These are phyloP conservation scores for Yamadazyma spencermartinsiae DNA, from an alignment of 1,139 yeast genomes.

Conservation along the genomic window DNA sequence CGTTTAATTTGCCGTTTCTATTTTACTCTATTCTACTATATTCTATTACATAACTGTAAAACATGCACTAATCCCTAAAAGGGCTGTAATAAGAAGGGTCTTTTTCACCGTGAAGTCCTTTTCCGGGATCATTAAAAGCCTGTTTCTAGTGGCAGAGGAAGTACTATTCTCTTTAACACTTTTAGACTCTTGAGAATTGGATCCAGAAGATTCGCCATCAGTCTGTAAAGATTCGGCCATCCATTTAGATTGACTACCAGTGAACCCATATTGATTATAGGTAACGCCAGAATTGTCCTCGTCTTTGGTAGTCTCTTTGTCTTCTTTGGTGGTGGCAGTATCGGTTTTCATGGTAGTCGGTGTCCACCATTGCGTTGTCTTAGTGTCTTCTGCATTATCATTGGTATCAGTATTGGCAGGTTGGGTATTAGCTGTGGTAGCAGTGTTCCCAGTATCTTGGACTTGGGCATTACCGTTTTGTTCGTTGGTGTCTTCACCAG, in stretches of 20 bases:
- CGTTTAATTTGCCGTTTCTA: no score
- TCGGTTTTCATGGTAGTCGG: conserved; percentile 20
- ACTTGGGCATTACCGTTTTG: no score
- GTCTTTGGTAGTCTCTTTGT: conserved; percentile 6
- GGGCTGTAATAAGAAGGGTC: conserved; percentile 11
- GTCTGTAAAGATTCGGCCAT: conserved; percentile 13
- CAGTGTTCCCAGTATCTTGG: conserved; percentile 11
- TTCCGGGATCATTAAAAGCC: conserved; percentile 9
- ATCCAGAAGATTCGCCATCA: conserved; percentile 8
- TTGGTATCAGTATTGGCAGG: conserved; percentile 11
- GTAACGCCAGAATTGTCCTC: conserved; percentile 18
- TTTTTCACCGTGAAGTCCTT: conserved; percentile 16
- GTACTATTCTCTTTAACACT: conserved; percentile 21
- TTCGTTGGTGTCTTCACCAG: conserved; percentile 6
- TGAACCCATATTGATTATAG: conserved; percentile 46
- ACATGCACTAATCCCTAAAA: conserved; percentile 14
- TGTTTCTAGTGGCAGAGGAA: conserved; percentile 16
- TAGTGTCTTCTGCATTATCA: conserved; percentile 8
- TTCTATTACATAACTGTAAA: conserved; percentile 11
- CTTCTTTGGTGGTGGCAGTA: conserved; percentile 14
- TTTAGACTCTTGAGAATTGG: conserved; percentile 15
- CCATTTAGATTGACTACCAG: conserved; percentile 44
- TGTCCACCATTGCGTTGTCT: conserved; percentile 18
- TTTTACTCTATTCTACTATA: no score
- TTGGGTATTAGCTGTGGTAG: conserved; percentile 12